Percentiles rank a stretch among this genome's conserved stretches.
phyloP scores from a whole-genome alignment of 139 green algal genomes.

The Coelastrella sp. region DNA sequence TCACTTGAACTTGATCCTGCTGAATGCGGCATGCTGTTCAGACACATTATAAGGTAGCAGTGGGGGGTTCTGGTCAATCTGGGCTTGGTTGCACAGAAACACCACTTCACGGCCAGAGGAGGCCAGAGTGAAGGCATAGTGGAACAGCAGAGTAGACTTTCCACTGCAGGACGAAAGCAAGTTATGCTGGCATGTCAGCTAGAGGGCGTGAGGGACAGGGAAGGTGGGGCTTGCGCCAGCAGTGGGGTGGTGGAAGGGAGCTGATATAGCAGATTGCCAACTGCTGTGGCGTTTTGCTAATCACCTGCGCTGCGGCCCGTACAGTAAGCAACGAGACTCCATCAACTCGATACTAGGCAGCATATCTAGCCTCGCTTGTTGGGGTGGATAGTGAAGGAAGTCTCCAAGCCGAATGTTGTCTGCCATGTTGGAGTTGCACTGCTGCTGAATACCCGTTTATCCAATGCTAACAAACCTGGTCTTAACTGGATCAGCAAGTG shows the following conservation, averaged over 20 bases:
- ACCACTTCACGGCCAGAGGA: background rate
- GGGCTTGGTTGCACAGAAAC: constrained; percentile 7
- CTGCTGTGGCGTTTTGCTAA: too few species aligned
- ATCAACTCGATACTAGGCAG: background rate
- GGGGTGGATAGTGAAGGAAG: constrained; percentile 7
- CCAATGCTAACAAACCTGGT: too few species aligned
- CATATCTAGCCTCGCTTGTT: background rate
- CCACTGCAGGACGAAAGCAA: constrained; percentile 9
- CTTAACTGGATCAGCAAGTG: too few species aligned
- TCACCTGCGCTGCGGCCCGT: constrained; percentile 20
- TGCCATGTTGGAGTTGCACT: background rate
- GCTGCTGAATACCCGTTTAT: too few species aligned
- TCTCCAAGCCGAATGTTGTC: background rate
- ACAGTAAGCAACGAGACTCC: background rate
- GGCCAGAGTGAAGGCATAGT: constrained; percentile 28
- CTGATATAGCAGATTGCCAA: too few species aligned
- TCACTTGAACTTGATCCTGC: constrained; percentile 39
- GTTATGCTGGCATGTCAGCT: background rate
- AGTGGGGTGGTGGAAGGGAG: too few species aligned
- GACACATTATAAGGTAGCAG: constrained; percentile 1
- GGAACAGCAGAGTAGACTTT: constrained; percentile 38
- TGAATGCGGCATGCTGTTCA: background rate
- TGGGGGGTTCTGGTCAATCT: constrained; percentile 26
- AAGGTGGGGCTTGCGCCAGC: too few species aligned
- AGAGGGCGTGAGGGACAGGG: background rate